A percentile compares a stretch with the other conserved stretches of the same genome.
Conservation (phyloP, 768 basidiomycete genomes). For the Suillus fuscotomentosus region DNA sequence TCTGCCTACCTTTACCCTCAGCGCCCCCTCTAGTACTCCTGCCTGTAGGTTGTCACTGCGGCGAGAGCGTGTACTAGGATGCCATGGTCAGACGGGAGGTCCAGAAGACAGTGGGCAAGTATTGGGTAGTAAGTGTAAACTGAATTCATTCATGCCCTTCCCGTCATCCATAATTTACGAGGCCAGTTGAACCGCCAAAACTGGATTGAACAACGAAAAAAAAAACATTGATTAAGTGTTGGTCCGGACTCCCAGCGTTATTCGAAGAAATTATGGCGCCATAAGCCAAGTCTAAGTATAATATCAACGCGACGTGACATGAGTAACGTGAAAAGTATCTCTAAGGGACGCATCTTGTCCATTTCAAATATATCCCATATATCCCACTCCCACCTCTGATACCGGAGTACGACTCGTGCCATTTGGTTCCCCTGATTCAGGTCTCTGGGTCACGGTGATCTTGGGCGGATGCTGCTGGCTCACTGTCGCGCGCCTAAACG, state of each 20-base stretch:
- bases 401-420: neutral
- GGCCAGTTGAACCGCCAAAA: neutral
- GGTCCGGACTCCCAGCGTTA: neutral
- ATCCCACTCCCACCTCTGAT: neutral
- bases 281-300: neutral
- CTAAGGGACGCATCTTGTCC: neutral
- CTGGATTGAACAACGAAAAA: neutral
- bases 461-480: slow-evolving; percentile 1
- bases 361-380: neutral
- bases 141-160: neutral
- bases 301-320: neutral
- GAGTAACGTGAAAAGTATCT: neutral
- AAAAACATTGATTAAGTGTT: neutral
- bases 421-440: slow-evolving; percentile 1
- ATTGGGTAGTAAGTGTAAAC: neutral
- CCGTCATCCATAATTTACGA: neutral
- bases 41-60: neutral
- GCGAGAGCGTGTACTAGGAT: neutral
- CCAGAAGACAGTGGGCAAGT: neutral
- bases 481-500: slow-evolving; percentile 1
- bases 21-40: too few species aligned
- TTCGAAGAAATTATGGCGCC: neutral
- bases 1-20: too few species aligned
- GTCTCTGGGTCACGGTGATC: slow-evolving; percentile 1
- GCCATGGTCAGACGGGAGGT: neutral